phyloP scores from a whole-genome alignment of 139 green algal species.

The Picochlorum sp. region DNA sequence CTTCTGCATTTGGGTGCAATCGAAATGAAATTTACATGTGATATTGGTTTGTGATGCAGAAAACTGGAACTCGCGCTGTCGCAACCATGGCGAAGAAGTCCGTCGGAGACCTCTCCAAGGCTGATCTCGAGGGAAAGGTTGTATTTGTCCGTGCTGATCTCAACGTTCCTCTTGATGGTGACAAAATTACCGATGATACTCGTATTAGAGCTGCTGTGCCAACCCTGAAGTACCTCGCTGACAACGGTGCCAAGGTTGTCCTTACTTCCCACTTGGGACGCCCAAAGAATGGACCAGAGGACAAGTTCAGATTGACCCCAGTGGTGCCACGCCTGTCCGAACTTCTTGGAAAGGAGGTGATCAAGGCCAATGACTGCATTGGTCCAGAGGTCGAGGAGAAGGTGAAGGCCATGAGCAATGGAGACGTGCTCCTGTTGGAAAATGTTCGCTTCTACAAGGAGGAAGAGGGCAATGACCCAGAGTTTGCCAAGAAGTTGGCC shows the following conservation, averaged over 20 bases:
- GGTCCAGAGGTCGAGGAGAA: slow-evolving; percentile 69
- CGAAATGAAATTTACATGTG: neutral
- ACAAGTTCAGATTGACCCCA: slow-evolving; percentile 72
- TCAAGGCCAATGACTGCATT: slow-evolving; percentile 94
- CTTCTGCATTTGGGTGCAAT: no score
- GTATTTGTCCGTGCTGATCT: slow-evolving; percentile 81
- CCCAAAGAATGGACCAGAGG: slow-evolving; percentile 91
- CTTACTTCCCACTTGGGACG: slow-evolving; percentile 93
- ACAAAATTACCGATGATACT: slow-evolving; percentile 96
- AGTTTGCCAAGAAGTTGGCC: slow-evolving; percentile 93
- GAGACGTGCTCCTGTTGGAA: slow-evolving; percentile 82
- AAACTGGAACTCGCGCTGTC: slow-evolving; percentile 18
- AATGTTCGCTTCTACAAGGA: slow-evolving; percentile 98
- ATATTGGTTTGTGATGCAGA: neutral
- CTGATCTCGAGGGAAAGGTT: slow-evolving; percentile 91
- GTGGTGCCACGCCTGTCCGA: slow-evolving; percentile 71
- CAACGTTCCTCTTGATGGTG: slow-evolving; percentile 94
- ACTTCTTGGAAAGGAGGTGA: slow-evolving; percentile 77
- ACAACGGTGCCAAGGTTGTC: slow-evolving; percentile 96
- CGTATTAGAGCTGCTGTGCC: slow-evolving; percentile 93
- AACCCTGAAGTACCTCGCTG: slow-evolving; percentile 90
- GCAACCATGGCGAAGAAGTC: slow-evolving; percentile 36
- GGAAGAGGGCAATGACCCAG: slow-evolving; percentile 94
- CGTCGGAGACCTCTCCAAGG: slow-evolving; percentile 74
- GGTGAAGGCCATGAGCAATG: slow-evolving; percentile 66